Evolutionary conservation across 148 eudicot species (phyloP).

Genomic region (Silene uniflora): DNA sequence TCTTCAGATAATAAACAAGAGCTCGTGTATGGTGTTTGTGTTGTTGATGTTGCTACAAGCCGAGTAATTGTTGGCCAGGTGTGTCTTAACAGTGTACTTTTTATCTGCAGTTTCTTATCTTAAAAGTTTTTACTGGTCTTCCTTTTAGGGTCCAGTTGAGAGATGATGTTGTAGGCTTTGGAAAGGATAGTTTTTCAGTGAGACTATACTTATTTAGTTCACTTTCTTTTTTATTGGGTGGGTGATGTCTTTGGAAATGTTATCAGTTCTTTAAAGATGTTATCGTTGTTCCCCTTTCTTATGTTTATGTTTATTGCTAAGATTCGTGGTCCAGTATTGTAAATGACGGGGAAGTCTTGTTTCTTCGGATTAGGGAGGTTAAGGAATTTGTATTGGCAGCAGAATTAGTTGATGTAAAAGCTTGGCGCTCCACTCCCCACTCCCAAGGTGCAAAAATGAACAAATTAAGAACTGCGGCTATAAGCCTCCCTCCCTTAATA

Average conservation of each 20-base stretch:
- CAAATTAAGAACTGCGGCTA: background rate
- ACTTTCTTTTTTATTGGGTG: background rate
- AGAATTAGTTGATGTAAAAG: background rate
- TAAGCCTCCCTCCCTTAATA: background rate
- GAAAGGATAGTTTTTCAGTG: background rate
- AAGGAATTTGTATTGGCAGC: background rate
- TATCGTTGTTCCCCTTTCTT: background rate
- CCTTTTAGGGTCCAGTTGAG: background rate
- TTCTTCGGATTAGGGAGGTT: background rate
- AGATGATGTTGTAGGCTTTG: background rate
- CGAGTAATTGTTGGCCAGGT: conserved; percentile 91
- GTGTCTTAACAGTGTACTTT: conserved; percentile 2
- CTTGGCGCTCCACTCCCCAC: background rate
- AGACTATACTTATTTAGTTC: background rate
- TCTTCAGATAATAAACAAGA: conserved; percentile 36
- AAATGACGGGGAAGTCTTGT: background rate
- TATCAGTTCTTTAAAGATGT: background rate
- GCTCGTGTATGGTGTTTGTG: conserved; percentile 68
- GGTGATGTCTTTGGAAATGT: background rate
- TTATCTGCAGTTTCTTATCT: conserved; percentile 1
- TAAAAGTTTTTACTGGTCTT: background rate
- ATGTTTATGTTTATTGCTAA: background rate
- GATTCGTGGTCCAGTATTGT: no score
- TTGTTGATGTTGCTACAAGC: conserved; percentile 82
- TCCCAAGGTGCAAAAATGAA: background rate